Percentiles rank a stretch among this genome's conserved stretches.
Conservation (phyloP, 805 yeast species). For the Candida maesae region DNA sequence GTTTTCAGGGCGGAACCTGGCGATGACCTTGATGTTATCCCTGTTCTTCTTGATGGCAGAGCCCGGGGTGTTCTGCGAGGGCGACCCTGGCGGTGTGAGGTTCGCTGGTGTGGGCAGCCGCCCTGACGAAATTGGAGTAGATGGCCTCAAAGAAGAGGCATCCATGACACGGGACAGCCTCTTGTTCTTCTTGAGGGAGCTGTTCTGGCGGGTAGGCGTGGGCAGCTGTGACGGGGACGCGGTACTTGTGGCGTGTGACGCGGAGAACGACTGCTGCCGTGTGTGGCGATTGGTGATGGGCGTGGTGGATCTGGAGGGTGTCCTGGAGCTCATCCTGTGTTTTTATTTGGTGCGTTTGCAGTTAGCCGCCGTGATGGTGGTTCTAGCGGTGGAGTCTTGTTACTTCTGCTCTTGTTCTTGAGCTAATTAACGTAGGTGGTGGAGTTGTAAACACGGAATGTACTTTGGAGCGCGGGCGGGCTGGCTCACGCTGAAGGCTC, state of each 20-base stretch:
- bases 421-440: too few relatives aligned
- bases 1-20: constrained; percentile 63
- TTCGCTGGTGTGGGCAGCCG: background rate
- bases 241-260: background rate
- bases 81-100: constrained; percentile 11
- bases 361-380: constrained; percentile 6
- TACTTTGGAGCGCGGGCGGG: background rate
- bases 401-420: too few relatives aligned
- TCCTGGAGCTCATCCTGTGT: constrained; percentile 13
- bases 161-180: constrained; percentile 4
- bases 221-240: background rate
- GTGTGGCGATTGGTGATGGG: constrained; percentile 1
- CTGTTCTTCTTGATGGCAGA: constrained; percentile 8
- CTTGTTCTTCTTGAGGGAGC: background rate
- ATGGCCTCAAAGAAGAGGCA: background rate
- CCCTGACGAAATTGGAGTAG: background rate
- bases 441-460: constrained; percentile 1
- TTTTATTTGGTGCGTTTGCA: background rate
- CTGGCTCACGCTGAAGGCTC: too few relatives aligned
- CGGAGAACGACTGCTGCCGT: background rate
- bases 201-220: constrained; percentile 2
- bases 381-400: too few relatives aligned
- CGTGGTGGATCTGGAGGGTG: constrained; percentile 1
- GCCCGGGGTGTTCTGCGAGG: background rate
- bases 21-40: constrained; percentile 59